A percentile compares a stretch with the other conserved stretches of the same genome.
These are phyloP conservation scores for Musa troglodytarum DNA, from an alignment of 176 grass and related monocot genomes.

Conservation along the genomic window DNA sequence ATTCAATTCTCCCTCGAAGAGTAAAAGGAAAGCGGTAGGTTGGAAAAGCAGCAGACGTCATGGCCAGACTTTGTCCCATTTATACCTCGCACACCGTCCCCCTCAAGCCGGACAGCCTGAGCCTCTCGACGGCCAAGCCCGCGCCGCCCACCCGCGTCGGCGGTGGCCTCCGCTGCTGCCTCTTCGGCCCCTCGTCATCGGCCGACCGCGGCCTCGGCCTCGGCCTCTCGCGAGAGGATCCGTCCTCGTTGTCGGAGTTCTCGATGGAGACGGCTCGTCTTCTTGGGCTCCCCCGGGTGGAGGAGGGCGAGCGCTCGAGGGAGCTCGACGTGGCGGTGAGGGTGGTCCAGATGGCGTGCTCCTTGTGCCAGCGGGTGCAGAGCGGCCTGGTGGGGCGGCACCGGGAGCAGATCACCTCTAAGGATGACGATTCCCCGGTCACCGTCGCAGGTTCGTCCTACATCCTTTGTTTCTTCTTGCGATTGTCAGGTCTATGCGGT, in stretches of 20 bases:
- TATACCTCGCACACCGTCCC: background rate
- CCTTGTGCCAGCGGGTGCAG: conserved; percentile 77
- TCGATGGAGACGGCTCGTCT: background rate
- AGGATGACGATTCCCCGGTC: conserved; percentile 77
- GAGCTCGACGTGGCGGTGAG: conserved; percentile 79
- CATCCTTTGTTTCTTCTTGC: background rate
- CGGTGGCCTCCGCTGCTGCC: too few species aligned
- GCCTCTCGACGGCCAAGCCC: too few species aligned
- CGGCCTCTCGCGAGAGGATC: too few species aligned
- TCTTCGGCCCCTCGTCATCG: background rate
- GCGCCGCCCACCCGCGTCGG: too few species aligned
- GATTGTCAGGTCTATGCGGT: background rate
- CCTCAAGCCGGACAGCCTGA: background rate
- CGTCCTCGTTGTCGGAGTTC: too few species aligned
- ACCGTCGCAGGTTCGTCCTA: conserved; percentile 60
- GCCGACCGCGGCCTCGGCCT: background rate
- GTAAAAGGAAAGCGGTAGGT: too few species aligned
- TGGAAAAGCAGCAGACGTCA: background rate
- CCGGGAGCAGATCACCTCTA: conserved; percentile 34
- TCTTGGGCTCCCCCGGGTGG: conserved; percentile 3
- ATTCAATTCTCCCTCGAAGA: too few species aligned
- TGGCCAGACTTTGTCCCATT: background rate
- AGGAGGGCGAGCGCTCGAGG: conserved; percentile 29
- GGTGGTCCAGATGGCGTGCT: conserved; percentile 77
- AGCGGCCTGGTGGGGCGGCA: conserved; percentile 30